Percentiles rank a stretch among this genome's conserved stretches.
phyloP scores from a whole-genome alignment of 2,329 filamentous ascomycete species.

The Diaporthe caulivora region DNA sequence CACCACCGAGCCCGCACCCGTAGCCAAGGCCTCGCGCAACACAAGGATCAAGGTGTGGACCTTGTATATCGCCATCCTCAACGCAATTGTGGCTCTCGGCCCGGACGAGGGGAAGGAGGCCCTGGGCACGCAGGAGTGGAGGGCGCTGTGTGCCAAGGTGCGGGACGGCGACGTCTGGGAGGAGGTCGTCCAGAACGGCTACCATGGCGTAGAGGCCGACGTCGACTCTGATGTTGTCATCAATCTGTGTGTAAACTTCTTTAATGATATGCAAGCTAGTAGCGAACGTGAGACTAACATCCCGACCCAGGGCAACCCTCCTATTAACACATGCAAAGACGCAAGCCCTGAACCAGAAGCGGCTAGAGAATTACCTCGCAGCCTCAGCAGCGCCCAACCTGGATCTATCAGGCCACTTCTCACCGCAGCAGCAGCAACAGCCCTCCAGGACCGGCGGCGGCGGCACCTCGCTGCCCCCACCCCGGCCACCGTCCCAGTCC shows the following conservation, averaged over 20 bases:
- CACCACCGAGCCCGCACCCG: conserved; percentile 72
- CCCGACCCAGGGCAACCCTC: conserved; percentile 79
- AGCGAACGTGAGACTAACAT: conserved; percentile 42
- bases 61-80: conserved; percentile 92
- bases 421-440: conserved; percentile 56
- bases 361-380: conserved; percentile 89
- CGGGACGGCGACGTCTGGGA: conserved; percentile 95
- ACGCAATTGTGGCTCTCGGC: conserved; percentile 89
- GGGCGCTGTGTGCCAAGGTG: conserved; percentile 83
- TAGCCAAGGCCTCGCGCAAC: conserved; percentile 82
- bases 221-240: conserved; percentile 96
- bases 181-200: conserved; percentile 87
- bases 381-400: conserved; percentile 79
- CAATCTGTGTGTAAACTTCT: conserved; percentile 72
- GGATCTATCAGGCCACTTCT: conserved; percentile 76
- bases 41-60: conserved; percentile 97
- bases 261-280: conserved; percentile 26
- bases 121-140: conserved; percentile 90
- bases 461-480: conserved; percentile 45
- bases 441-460: background rate
- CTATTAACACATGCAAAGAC: conserved; percentile 89
- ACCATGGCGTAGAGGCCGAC: conserved; percentile 87
- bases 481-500: conserved; percentile 59
- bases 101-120: conserved; percentile 89
- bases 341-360: conserved; percentile 86